A percentile compares a stretch with the other conserved stretches of the same genome.
Conservation (phyloP, 352 stramenopile genomes). For the Phytophthora aleatoria region DNA sequence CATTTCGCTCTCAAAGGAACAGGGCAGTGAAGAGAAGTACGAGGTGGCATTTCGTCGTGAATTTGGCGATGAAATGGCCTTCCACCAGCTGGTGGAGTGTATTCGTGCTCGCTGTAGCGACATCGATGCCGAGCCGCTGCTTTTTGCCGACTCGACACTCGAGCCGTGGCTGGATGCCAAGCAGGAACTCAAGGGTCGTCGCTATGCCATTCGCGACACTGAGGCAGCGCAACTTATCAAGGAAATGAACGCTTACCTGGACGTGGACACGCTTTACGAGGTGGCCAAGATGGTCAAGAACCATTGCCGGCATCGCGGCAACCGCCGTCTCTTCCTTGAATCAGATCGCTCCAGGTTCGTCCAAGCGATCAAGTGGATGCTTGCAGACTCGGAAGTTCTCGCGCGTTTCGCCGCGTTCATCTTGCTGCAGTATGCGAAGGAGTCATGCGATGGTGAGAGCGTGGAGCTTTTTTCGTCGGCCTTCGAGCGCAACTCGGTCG, state of each 20-base stretch:
- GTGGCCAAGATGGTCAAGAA: slow-evolving; percentile 71
- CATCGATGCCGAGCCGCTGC: slow-evolving; percentile 61
- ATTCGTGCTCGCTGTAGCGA: slow-evolving; percentile 60
- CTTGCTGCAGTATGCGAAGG: slow-evolving; percentile 59
- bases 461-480: slow-evolving; percentile 55
- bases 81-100: slow-evolving; percentile 56
- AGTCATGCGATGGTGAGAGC: slow-evolving; percentile 35
- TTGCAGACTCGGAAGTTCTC: slow-evolving; percentile 56
- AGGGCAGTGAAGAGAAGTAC: slow-evolving; percentile 33
- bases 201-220: slow-evolving; percentile 57
- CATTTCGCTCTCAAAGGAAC: slow-evolving; percentile 53
- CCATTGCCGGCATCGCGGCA: slow-evolving; percentile 71
- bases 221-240: slow-evolving; percentile 55
- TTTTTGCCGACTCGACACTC: slow-evolving; percentile 53
- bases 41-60: slow-evolving; percentile 63
- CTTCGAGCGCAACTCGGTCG: slow-evolving; percentile 67
- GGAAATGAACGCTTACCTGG: slow-evolving; percentile 65
- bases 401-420: slow-evolving; percentile 73
- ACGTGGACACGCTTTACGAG: slow-evolving; percentile 65
- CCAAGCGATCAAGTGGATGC: slow-evolving; percentile 68
- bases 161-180: slow-evolving; percentile 63
- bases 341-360: slow-evolving; percentile 47
- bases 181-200: slow-evolving; percentile 53
- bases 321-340: slow-evolving; percentile 66
- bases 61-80: slow-evolving; percentile 60